Evolutionary conservation across 148 eudicot species (phyloP), one percentile per base, ranked within the genome.

Genomic region (Chenopodium formosanum): DNA sequence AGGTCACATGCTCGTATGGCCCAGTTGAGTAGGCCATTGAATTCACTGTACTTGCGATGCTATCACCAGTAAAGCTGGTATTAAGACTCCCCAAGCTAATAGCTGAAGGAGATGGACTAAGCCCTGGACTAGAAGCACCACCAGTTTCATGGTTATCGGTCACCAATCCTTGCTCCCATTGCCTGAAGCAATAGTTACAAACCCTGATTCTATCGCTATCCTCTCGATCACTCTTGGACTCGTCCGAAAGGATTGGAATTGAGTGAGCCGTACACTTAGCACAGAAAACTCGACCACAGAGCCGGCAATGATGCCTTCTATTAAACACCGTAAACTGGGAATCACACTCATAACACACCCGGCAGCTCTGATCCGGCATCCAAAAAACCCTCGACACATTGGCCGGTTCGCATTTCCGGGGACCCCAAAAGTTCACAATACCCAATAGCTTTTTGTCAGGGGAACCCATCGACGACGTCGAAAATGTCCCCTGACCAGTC

Each of bases 341-440:
- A 75, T 90, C 99, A 84, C 98, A 96, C 48, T 94, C 97, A 84
- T 92, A 94, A 85, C 98, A 91, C 22, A 89, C 94, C 85, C 92
- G 86, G 77, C 98, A 94, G 79, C 97, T 92, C 67, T 91, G 86
- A 86, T 94, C 99, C 31, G 92, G 98, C 98, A 96, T 96, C 99
- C 99, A 96, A 85, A 96, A 94, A 78, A 86, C 92, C 89, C 92
- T 91, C 3, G 94, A 94, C 79, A 89, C 89, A 82, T 89, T 81
- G 75, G 91, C 82, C 0, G 91, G 78, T 48, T 89, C 91, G 20
- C 88, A 77, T 75, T 89, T 84, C 81, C 92, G 84, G 74, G 88
- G 90, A 78, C 92, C 86, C 98, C 94, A 94, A 52, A 90, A 90
- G 82, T 87, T 94, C 64, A 92, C 82, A 27, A 91, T 69, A 77